phyloP scores from a whole-genome alignment of 2,329 filamentous ascomycete genomes.

The Dactylellina leptospora region DNA sequence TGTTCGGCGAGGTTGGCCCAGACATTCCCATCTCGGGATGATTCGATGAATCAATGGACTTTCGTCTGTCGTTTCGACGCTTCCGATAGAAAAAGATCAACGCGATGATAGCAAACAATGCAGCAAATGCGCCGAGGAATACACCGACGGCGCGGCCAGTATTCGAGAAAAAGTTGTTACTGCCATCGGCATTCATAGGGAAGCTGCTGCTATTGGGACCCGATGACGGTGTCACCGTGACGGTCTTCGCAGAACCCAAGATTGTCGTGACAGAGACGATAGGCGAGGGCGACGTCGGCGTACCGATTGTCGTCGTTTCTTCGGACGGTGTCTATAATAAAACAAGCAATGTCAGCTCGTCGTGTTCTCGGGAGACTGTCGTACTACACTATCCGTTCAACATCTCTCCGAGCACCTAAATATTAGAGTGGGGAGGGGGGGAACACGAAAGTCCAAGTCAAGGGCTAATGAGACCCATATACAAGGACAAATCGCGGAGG shows the following conservation, averaged over 20 bases:
- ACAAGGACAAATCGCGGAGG: slow-evolving; percentile 10
- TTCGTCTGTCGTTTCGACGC: slow-evolving; percentile 40
- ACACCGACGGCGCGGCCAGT: slow-evolving; percentile 40
- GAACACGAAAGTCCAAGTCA: slow-evolving; percentile 11
- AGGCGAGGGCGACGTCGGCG: slow-evolving; percentile 24
- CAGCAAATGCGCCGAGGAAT: slow-evolving; percentile 28
- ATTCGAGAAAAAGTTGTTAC: slow-evolving; percentile 35
- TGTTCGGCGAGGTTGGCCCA: slow-evolving; percentile 31
- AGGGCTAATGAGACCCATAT: slow-evolving; percentile 16
- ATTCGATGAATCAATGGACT: slow-evolving; percentile 40
- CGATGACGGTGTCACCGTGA: slow-evolving; percentile 33
- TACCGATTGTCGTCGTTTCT: neutral
- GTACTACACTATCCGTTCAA: slow-evolving; percentile 28
- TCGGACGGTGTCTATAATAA: slow-evolving; percentile 5
- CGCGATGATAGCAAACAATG: slow-evolving; percentile 6
- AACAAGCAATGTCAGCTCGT: slow-evolving; percentile 3
- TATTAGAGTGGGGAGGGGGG: slow-evolving; percentile 7
- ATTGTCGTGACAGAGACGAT: slow-evolving; percentile 35
- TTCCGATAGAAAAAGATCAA: slow-evolving; percentile 38
- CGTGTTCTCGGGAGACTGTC: neutral
- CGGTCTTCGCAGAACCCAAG: slow-evolving; percentile 24
- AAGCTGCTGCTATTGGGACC: slow-evolving; percentile 22
- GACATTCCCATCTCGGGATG: slow-evolving; percentile 53
- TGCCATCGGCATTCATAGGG: slow-evolving; percentile 7
- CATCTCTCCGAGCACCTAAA: slow-evolving; percentile 16